These are phyloP conservation scores for Phytopythium aichiense DNA, from an alignment of 352 stramenopile species.

Conservation along the genomic window DNA sequence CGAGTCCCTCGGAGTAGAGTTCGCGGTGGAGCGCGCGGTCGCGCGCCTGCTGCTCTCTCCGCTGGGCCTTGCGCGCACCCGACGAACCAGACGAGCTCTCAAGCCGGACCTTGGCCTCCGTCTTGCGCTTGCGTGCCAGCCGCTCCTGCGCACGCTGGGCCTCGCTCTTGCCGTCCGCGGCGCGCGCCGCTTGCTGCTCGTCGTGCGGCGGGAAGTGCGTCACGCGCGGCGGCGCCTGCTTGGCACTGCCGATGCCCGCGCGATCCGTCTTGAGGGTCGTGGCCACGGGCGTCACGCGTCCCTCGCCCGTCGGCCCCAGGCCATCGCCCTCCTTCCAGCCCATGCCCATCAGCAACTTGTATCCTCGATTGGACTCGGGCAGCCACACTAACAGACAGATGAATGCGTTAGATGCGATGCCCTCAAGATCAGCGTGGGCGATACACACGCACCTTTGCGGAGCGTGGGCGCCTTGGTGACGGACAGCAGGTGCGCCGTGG, in stretches of 20 bases:
- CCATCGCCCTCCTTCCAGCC: constrained; percentile 45
- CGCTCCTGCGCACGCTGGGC: constrained; percentile 36
- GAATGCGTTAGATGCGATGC: not conserved
- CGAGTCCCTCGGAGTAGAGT: constrained; percentile 39
- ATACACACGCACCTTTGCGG: constrained; percentile 30
- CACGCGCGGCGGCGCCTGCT: constrained; percentile 20
- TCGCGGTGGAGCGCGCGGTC: constrained; percentile 41
- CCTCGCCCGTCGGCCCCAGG: constrained; percentile 26
- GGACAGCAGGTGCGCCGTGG: constrained; percentile 44
- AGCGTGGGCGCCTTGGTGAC: constrained; percentile 37
- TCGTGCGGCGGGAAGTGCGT: constrained; percentile 40
- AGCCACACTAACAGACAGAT: constrained; percentile 37
- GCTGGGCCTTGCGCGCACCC: constrained; percentile 33
- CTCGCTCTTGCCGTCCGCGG: constrained; percentile 27
- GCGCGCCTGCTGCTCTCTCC: constrained; percentile 29
- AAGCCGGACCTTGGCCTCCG: constrained; percentile 16
- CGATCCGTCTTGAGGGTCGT: constrained; percentile 55
- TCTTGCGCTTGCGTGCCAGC: constrained; percentile 44
- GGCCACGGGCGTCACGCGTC: constrained; percentile 40
- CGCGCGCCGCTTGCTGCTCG: constrained; percentile 25
- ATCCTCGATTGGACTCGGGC: constrained; percentile 61
- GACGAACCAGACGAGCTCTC: not conserved
- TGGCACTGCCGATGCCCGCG: constrained; percentile 28
- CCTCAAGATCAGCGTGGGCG: not conserved
- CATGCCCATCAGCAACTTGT: constrained; percentile 55